phyloP scores from a whole-genome alignment of 164 flowering plant genomes.

The Buxus sempervirens region DNA sequence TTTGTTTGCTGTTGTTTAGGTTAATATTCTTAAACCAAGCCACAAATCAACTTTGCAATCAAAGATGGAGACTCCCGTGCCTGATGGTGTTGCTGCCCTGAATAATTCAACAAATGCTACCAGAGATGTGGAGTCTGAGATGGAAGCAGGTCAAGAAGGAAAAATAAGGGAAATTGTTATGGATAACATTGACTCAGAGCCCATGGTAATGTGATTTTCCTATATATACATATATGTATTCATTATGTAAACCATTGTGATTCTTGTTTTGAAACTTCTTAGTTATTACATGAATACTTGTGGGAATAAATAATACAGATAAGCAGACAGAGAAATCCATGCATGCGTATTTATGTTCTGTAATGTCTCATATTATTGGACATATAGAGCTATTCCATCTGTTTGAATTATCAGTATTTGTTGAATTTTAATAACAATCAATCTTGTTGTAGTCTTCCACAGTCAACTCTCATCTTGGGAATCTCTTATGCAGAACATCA shows the following conservation, averaged over 20 bases:
- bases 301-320: neutral
- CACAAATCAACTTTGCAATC: constrained; percentile 79
- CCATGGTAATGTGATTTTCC: constrained; percentile 36
- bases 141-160: constrained; percentile 75
- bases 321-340: constrained; percentile 1
- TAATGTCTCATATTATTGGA: constrained; percentile 1
- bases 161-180: constrained; percentile 79
- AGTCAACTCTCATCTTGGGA: neutral
- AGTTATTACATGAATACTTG: neutral
- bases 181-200: constrained; percentile 67
- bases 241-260: neutral
- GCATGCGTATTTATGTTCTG: neutral
- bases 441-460: neutral
- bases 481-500: constrained; percentile 44
- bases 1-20: constrained; percentile 37
- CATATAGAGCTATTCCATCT: neutral
- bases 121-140: constrained; percentile 73
- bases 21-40: constrained; percentile 91
- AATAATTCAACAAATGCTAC: constrained; percentile 67
- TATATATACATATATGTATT: neutral
- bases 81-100: constrained; percentile 77
- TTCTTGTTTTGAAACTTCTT: neutral
- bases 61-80: constrained; percentile 57
- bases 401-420: neutral
- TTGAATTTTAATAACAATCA: neutral